These are phyloP conservation scores for Powellomyces hirtus DNA, from an alignment of 192 early-diverging fungal genomes.

Conservation along the genomic window DNA sequence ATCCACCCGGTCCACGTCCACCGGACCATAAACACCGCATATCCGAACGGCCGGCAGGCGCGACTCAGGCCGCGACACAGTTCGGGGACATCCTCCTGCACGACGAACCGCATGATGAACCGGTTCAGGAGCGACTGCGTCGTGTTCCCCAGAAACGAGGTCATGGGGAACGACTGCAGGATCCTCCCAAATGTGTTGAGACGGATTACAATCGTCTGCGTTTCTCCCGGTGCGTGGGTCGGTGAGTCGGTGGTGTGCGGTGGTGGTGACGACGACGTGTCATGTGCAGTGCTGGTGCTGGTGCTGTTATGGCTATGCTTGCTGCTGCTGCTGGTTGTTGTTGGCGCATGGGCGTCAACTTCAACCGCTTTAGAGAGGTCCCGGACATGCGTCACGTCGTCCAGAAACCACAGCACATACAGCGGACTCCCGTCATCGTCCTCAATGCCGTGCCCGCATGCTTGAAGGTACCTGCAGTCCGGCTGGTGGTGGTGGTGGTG, in stretches of 20 bases:
- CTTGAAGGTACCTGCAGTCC: no score
- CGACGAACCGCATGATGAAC: conserved; percentile 40
- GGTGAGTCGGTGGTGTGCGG: not conserved
- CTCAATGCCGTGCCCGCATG: no score
- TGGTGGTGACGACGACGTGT: not conserved
- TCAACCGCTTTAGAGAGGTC: conserved; percentile 7
- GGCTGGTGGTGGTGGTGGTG: no score
- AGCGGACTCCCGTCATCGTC: no score
- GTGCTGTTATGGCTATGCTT: not conserved
- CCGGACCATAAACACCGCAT: conserved; percentile 30
- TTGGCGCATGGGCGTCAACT: not conserved
- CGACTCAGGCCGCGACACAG: conserved; percentile 27
- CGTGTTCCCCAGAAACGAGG: conserved; percentile 19
- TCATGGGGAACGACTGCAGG: conserved; percentile 27
- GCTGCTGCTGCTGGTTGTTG: not conserved
- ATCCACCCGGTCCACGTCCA: conserved; percentile 28
- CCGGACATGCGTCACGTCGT: conserved; percentile 19
- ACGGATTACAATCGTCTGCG: conserved; percentile 16
- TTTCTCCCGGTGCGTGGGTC: no score
- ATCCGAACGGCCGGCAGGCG: conserved; percentile 21
- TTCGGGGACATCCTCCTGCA: conserved; percentile 11
- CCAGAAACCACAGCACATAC: conserved; percentile 20
- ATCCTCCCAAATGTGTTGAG: conserved; percentile 36
- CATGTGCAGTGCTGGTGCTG: not conserved
- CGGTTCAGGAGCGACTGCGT: conserved; percentile 26